Evolutionary conservation across 164 flowering plant species (phyloP), one percentile per base, ranked within the genome.

Genomic region (Umbellularia californica): DNA sequence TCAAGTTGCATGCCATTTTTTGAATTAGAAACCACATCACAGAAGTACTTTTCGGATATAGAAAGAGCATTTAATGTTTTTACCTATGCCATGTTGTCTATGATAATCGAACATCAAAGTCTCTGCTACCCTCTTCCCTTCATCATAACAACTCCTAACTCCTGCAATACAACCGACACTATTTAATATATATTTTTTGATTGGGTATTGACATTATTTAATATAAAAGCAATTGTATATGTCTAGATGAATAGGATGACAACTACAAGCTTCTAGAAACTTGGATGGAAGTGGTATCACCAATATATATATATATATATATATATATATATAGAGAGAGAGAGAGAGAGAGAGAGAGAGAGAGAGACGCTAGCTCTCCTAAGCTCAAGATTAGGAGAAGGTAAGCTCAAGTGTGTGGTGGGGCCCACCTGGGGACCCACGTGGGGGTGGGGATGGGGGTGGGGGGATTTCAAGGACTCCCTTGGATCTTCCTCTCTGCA

Each of bases 101-200:
- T 91, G 94, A 79, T 91, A 91, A 79, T 90, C 94, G 74, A 91
- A 91, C 96, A 91, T 91, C 84, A 90, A 77, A 22, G 94, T 91
- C 80, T 91, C 96, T 62, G 96, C 96, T 3, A 91, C 96, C 75
- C 94, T 90, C 73, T 91, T 91, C 62, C 96, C 96, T 82, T 91
- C 96, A 74, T 91, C 96, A 77, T 91, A 91, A 81, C 95, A 90
- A 79, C 94, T 89, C 72, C 94, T 77, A 50, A 90, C 94, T 69
- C 94, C 94, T 90, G 75, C 15, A 77, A 55, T 51, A n/a, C 41
- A 35, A 6, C 23, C 19, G 33, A 67, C 41, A 67, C 15, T 30
- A 28, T 28, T 25, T 14, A 65, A 25, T 23, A 25, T 11, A 15
- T 41, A 5, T 41, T 41, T 5, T 7, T 41, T 41, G 10, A 41